Percentiles rank a stretch among this genome's conserved stretches.
Evolutionary conservation across 768 basidiomycete species (phyloP).

Genomic region (Termitomyces sp.): DNA sequence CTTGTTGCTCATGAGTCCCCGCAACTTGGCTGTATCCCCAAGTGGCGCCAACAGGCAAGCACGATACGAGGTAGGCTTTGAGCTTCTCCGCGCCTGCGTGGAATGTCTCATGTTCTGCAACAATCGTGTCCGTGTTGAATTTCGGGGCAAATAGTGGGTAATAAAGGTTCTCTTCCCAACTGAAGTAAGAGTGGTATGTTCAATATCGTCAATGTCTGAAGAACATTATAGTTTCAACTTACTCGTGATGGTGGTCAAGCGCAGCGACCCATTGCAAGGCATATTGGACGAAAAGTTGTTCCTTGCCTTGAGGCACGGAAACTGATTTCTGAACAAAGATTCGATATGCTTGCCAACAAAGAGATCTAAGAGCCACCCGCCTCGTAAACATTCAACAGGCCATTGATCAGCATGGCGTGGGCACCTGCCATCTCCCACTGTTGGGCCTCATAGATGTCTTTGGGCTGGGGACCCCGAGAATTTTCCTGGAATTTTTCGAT

Average conservation of each 20-base stretch:
- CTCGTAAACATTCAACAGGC: slow-evolving; percentile 14
- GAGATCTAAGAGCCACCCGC: background rate
- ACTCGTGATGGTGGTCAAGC: slow-evolving; percentile 17
- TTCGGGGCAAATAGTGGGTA: slow-evolving; percentile 16
- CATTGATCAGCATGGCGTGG: slow-evolving; percentile 15
- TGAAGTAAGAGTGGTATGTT: slow-evolving; percentile 1
- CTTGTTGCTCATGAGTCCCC: slow-evolving; percentile 5
- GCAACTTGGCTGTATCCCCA: slow-evolving; percentile 16
- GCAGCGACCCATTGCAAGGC: slow-evolving; percentile 15
- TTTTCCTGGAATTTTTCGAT: slow-evolving; percentile 12
- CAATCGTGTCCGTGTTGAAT: slow-evolving; percentile 14
- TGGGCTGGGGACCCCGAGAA: slow-evolving; percentile 10
- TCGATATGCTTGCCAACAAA: background rate
- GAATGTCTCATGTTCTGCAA: slow-evolving; percentile 16
- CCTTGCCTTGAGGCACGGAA: slow-evolving; percentile 4
- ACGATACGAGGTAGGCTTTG: slow-evolving; percentile 17
- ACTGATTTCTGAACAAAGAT: slow-evolving; percentile 4
- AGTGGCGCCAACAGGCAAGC: slow-evolving; percentile 14
- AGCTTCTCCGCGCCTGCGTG: slow-evolving; percentile 12
- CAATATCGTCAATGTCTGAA: background rate
- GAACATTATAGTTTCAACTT: background rate
- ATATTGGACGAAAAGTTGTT: slow-evolving; percentile 13
- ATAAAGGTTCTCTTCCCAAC: slow-evolving; percentile 17
- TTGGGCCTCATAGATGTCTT: slow-evolving; percentile 14
- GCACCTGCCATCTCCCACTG: slow-evolving; percentile 20